A percentile compares a stretch with the other conserved stretches of the same genome.
phyloP scores from a whole-genome alignment of 768 basidiomycete species.

The Termitomyces sp. region DNA sequence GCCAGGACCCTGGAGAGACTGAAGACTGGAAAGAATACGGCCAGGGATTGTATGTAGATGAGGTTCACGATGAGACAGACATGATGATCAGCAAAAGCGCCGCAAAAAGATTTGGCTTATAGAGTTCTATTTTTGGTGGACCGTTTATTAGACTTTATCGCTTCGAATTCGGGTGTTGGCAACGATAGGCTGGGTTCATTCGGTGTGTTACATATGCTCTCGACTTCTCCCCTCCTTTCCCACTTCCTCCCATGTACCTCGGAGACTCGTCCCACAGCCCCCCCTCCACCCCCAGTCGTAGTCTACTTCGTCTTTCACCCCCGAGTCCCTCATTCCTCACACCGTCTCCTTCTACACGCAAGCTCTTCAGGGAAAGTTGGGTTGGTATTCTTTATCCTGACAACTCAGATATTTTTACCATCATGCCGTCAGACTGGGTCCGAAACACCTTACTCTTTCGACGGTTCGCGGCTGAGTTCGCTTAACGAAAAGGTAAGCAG shows the following conservation, averaged over 20 bases:
- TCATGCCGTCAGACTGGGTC: conserved; percentile 21
- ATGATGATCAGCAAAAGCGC: neutral
- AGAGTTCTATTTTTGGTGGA: conserved; percentile 9
- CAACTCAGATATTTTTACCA: neutral
- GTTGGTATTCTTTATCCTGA: conserved; percentile 14
- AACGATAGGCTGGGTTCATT: conserved; percentile 9
- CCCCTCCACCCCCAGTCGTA: conserved; percentile 25
- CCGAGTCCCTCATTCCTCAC: conserved; percentile 4
- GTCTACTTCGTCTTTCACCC: conserved; percentile 17
- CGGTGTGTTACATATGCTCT: conserved; percentile 7
- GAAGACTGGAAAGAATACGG: neutral
- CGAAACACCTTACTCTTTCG: conserved; percentile 40
- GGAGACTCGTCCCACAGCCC: conserved; percentile 23
- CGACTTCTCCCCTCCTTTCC: conserved; percentile 10
- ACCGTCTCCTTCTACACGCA: conserved; percentile 24
- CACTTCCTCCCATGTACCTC: conserved; percentile 17
- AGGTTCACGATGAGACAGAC: neutral
- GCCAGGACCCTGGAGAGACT: neutral
- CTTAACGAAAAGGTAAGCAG: conserved; percentile 39
- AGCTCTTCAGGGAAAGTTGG: conserved; percentile 36
- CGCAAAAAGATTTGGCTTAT: neutral
- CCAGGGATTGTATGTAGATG: neutral
- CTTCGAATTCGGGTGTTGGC: conserved; percentile 12
- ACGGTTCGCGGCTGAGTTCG: conserved; percentile 33
- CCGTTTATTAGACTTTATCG: conserved; percentile 4